Evolutionary conservation across 441 rosid species (phyloP).

Genomic region (Oxalis stricta): DNA sequence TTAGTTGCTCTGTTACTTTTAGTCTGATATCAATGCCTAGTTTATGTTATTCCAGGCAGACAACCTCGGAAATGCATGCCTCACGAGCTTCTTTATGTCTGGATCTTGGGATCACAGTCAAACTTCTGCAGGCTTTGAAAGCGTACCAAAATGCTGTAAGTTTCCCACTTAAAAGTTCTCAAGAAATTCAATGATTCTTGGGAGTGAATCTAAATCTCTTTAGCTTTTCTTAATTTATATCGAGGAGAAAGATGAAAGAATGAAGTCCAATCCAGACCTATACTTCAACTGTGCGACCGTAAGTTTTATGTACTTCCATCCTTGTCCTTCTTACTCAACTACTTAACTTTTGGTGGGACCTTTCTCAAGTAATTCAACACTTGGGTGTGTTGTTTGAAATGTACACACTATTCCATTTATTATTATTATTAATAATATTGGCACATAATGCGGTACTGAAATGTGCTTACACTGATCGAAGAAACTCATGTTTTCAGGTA

Average conservation of each 20-base stretch:
- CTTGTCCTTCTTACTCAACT: background rate
- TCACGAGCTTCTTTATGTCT: constrained; percentile 49
- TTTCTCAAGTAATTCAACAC: too few species aligned
- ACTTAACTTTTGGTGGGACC: too few species aligned
- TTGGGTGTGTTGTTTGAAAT: too few species aligned
- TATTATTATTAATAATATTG: too few species aligned
- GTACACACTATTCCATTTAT: too few species aligned
- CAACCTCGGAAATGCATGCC: constrained; percentile 63
- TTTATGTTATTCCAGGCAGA: constrained; percentile 31
- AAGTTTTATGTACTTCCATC: constrained; percentile 16
- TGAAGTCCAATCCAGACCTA: constrained; percentile 57
- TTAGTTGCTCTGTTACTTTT: constrained; percentile 1
- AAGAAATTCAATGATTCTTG: background rate
- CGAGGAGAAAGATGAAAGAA: constrained; percentile 64
- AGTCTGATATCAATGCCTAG: constrained; percentile 1
- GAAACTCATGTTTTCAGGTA: constrained; percentile 30
- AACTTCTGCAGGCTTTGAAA: constrained; percentile 51
- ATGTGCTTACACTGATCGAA: background rate
- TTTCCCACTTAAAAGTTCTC: background rate
- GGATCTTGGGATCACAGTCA: constrained; percentile 67
- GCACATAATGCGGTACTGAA: too few species aligned
- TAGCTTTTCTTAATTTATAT: constrained; percentile 10
- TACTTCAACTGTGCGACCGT: constrained; percentile 62
- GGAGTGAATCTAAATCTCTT: background rate
- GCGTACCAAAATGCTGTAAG: constrained; percentile 75